phyloP scores from a whole-genome alignment of 2,329 filamentous ascomycete genomes.

The Thermomyces lanuginosus region DNA sequence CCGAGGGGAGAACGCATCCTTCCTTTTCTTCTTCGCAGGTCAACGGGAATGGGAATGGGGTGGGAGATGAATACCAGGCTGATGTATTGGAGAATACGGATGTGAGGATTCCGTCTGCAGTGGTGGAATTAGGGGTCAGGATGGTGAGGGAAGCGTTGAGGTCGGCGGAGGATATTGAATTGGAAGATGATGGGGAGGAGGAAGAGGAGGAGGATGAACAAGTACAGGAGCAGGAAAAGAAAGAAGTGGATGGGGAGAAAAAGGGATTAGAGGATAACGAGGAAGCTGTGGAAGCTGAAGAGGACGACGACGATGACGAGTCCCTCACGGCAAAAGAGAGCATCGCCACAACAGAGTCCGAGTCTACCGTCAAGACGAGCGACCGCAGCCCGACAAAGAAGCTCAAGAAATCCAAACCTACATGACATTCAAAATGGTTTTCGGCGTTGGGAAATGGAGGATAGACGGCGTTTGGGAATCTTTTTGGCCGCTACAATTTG shows the following conservation, averaged over 20 bases:
- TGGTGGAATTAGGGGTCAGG: conserved; percentile 35
- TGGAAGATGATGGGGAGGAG: conserved; percentile 14
- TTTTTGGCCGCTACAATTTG: not conserved
- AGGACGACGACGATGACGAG: conserved; percentile 2
- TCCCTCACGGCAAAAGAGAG: conserved; percentile 2
- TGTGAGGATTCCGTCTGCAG: conserved; percentile 33
- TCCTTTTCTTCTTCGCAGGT: conserved; percentile 7
- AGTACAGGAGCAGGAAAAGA: not conserved
- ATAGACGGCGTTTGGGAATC: not conserved
- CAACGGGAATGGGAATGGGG: conserved; percentile 10
- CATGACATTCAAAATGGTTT: not conserved
- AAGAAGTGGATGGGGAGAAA: conserved; percentile 3
- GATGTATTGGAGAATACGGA: conserved; percentile 24
- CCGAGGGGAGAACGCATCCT: conserved; percentile 19
- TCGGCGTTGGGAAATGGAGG: conserved; percentile 2
- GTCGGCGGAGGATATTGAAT: conserved; percentile 32
- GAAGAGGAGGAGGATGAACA: conserved; percentile 6
- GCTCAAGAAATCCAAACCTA: not conserved
- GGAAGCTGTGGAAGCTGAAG: no score
- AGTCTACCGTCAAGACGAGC: not conserved
- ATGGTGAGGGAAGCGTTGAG: conserved; percentile 37
- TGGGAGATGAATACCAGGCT: conserved; percentile 3
- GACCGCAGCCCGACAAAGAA: not conserved
- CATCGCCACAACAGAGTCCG: not conserved
- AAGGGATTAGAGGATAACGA: conserved; percentile 7